Percentiles rank a stretch among this genome's conserved stretches.
Conservation (phyloP, 495 filamentous ascomycete genomes). For the Talaromyces proteolyticus region DNA sequence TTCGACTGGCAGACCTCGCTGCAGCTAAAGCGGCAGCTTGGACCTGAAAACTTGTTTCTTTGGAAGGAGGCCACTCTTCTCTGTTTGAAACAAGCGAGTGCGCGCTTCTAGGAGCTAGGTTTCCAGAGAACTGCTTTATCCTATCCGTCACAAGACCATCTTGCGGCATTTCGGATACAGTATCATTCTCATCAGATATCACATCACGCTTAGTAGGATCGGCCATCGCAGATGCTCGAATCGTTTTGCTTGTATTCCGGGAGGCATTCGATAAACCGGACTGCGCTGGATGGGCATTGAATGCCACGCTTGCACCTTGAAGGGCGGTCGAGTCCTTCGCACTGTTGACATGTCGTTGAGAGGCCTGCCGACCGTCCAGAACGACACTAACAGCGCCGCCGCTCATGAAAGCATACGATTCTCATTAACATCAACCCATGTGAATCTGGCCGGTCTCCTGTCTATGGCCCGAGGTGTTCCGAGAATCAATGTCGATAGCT, state of each 20-base stretch:
- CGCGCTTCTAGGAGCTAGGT: slow-evolving; percentile 9
- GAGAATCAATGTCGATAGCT: too few species aligned
- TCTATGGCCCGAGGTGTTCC: too few species aligned
- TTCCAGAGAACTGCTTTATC: slow-evolving; percentile 28
- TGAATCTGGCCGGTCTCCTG: neutral
- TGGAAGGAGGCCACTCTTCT: slow-evolving; percentile 7
- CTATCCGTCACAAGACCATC: slow-evolving; percentile 37
- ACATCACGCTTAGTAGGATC: slow-evolving; percentile 5
- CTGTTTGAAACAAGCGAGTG: slow-evolving; percentile 7
- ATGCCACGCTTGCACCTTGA: slow-evolving; percentile 35
- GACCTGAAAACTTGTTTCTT: slow-evolving; percentile 20
- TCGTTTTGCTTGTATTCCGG: slow-evolving; percentile 4
- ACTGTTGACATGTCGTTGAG: slow-evolving; percentile 1
- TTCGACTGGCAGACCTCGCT: slow-evolving; percentile 18
- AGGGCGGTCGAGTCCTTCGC: slow-evolving; percentile 14
- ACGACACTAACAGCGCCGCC: neutral
- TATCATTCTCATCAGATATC: slow-evolving; percentile 9
- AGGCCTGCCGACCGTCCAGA: slow-evolving; percentile 1
- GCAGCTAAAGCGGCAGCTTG: slow-evolving; percentile 33
- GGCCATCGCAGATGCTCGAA: slow-evolving; percentile 4
- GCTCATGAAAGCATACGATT: slow-evolving; percentile 2
- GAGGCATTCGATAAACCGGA: slow-evolving; percentile 11
- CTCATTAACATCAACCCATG: neutral
- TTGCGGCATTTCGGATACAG: slow-evolving; percentile 21
- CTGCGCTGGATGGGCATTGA: slow-evolving; percentile 18